Percentiles rank a stretch among this genome's conserved stretches.
Conservation (phyloP, 352 stramenopile species). For the Globisporangium nagaii region DNA sequence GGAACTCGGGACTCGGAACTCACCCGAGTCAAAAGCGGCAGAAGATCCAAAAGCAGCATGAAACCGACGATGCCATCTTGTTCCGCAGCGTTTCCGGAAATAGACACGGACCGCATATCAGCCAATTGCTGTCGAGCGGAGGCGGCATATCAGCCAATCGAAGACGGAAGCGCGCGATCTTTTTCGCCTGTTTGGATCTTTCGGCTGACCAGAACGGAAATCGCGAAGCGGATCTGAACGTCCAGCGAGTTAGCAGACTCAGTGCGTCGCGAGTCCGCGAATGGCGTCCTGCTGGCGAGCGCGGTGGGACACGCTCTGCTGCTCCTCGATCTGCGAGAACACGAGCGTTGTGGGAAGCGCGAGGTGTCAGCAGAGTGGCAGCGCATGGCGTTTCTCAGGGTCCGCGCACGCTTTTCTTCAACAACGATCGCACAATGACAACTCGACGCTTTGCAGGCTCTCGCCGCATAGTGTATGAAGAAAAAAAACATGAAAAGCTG, state of each 20-base stretch:
- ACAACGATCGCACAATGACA: constrained; percentile 1
- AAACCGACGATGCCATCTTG: neutral
- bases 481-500: constrained; percentile 8
- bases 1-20: no score
- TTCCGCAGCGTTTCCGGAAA: neutral
- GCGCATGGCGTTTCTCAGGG: constrained; percentile 3
- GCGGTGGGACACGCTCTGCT: neutral
- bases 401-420: neutral
- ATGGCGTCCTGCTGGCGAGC: no score
- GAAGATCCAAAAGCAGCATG: neutral
- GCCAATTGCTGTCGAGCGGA: neutral
- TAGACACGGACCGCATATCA: neutral
- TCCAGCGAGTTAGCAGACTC: no score
- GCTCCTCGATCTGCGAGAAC: neutral
- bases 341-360: constrained; percentile 1
- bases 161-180: constrained; percentile 8
- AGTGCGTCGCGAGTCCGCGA: no score
- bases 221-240: neutral
- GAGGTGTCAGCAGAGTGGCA: neutral
- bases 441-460: neutral
- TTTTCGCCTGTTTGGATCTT: constrained; percentile 5
- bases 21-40: no score
- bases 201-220: neutral
- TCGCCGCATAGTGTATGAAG: constrained; percentile 4
- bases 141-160: constrained; percentile 9